These are phyloP conservation scores for Cercospora sojina DNA, from an alignment of 2,329 filamentous ascomycete genomes.

Conservation along the genomic window DNA sequence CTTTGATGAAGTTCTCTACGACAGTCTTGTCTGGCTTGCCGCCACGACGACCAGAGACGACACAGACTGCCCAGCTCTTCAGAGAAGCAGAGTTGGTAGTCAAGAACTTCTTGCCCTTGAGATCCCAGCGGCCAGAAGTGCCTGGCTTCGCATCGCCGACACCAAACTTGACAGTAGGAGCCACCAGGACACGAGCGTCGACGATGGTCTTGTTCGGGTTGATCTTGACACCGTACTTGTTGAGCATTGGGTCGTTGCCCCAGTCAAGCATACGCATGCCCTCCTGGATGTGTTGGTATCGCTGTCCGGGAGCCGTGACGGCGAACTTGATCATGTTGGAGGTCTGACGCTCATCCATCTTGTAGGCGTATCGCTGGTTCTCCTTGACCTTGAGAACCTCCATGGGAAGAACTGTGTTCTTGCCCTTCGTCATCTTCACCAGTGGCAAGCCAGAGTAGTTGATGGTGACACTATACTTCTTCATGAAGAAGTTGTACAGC, in stretches of 20 bases:
- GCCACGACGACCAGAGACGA: slow-evolving; percentile 59
- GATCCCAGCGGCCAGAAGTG: slow-evolving; percentile 77
- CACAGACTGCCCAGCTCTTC: slow-evolving; percentile 71
- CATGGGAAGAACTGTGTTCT: slow-evolving; percentile 54
- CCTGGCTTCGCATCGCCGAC: slow-evolving; percentile 57
- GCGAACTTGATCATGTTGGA: slow-evolving; percentile 90
- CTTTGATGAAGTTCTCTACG: slow-evolving; percentile 55
- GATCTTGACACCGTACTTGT: slow-evolving; percentile 72
- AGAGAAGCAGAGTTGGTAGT: slow-evolving; percentile 59
- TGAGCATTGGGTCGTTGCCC: slow-evolving; percentile 66
- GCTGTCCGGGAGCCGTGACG: slow-evolving; percentile 70
- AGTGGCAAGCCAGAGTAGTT: slow-evolving; percentile 54
- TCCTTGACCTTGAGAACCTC: slow-evolving; percentile 54
- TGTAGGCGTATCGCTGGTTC: slow-evolving; percentile 59
- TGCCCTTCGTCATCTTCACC: slow-evolving; percentile 57
- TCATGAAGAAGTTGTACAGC: slow-evolving; percentile 59
- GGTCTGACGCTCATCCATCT: slow-evolving; percentile 65
- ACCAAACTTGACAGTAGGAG: slow-evolving; percentile 70
- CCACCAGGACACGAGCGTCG: slow-evolving; percentile 67
- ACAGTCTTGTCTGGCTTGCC: slow-evolving; percentile 44
- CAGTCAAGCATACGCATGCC: slow-evolving; percentile 69
- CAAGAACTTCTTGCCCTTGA: slow-evolving; percentile 77
- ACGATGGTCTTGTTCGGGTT: slow-evolving; percentile 59
- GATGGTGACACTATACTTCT: slow-evolving; percentile 52
- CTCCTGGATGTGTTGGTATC: slow-evolving; percentile 66